Base-by-base conservation (phyloP, 257 asterid species). In the Solanum piurae region DNA sequence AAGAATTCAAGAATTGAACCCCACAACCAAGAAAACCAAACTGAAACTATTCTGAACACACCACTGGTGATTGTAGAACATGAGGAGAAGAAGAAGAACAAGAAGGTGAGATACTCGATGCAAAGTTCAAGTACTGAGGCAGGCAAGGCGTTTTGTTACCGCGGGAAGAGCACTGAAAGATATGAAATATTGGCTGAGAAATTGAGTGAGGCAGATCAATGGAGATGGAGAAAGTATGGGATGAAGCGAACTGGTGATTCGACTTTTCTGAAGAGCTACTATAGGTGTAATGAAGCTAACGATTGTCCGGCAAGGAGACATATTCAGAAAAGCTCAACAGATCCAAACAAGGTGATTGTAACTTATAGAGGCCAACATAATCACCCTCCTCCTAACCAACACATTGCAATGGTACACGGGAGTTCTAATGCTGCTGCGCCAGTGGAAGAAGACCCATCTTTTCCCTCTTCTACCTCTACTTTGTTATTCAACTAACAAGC, bases 241-340 rank as follows among this genome's bases (percentile, higher is more conserved):
- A 86, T 18, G 88, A 86, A 86, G 88, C 37, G 13, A 77, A 60
- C 83, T 4, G 13, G 52, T 23, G 58, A 49, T 49, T 86, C 84
- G 12, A 71, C 88, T 9, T 60, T 71, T 31, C 33, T 27, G 14
- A 86, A 86, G 73, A 72, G 84, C 84, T 86, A 86, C 25, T 86
- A 49, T 77, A 44, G 84, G 49, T 86, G 88, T 27, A 86, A 71
- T 31, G 73, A 73, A 42, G 84, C 12, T 75, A 21, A 49, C 12
- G 44, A 86, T 20, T 86, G 88, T 77, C 88, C 88, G 4, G 88
- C 88, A 49, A 86, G 68, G 71, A 86, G 34, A 71, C 88, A 86
- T 12, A 34, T 86, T 33, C 88, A 86, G 73, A 83, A 46, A 86
- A 86, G 88, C 34, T 18, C 62, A 72, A 49, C 36, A 66, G 88